A percentile compares a stretch with the other conserved stretches of the same genome.
These are phyloP conservation scores for Amoebophrya sp. DNA, from an alignment of 169 alveolate species.

Conservation along the genomic window DNA sequence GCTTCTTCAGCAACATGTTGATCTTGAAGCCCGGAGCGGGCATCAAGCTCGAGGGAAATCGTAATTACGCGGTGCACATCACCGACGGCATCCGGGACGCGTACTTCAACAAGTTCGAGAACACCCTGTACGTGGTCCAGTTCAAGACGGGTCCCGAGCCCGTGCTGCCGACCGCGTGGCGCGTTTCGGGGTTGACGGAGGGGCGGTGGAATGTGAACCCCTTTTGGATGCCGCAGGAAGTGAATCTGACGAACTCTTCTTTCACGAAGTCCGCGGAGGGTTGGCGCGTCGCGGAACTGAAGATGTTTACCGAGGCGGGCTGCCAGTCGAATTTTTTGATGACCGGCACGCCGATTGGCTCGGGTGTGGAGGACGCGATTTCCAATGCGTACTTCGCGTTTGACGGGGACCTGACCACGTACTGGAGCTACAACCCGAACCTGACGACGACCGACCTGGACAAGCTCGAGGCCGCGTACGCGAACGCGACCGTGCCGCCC, in stretches of 20 bases:
- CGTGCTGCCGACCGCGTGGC: neutral
- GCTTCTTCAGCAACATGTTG: neutral
- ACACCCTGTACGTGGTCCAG: neutral
- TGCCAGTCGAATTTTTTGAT: neutral
- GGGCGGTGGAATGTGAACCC: neutral
- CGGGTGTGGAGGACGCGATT: neutral
- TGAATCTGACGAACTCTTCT: neutral
- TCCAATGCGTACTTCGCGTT: neutral
- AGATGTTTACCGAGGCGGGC: neutral
- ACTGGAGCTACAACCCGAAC: constrained; percentile 2
- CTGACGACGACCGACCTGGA: neutral
- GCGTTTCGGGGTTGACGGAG: neutral
- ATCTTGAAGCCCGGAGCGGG: neutral
- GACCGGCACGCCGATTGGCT: neutral
- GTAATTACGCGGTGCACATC: neutral
- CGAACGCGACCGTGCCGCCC: neutral
- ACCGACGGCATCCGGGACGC: neutral
- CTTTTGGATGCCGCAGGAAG: neutral
- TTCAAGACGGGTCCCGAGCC: neutral
- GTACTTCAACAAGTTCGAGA: neutral
- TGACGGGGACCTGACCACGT: neutral
- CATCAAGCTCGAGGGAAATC: neutral
- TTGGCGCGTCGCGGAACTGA: neutral
- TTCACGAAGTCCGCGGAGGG: neutral
- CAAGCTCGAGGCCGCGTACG: neutral